phyloP scores from a whole-genome alignment of 306 rosid genomes.

The Castanea mollissima region DNA sequence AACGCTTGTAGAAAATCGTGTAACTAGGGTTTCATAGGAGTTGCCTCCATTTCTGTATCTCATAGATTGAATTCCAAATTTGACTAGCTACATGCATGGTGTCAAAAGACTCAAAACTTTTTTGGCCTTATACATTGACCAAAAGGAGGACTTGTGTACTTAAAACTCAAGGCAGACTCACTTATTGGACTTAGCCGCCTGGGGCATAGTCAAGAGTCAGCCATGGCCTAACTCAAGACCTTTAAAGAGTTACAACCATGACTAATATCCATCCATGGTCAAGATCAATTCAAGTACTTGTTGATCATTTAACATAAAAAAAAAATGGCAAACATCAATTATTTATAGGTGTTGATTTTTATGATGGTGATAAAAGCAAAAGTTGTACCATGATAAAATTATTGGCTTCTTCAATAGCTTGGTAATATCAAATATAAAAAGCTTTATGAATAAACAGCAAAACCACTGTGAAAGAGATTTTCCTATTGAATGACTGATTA shows the following conservation, averaged over 20 bases:
- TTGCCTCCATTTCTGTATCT: no score
- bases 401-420: no score
- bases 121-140: background rate
- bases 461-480: background rate
- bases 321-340: no score
- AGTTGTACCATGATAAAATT: no score
- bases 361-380: no score
- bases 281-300: no score
- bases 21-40: background rate
- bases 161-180: background rate
- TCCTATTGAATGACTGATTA: slow-evolving; percentile 2
- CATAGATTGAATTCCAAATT: background rate
- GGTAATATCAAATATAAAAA: no score
- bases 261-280: no score
- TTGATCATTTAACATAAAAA: no score
- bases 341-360: no score
- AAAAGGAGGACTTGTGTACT: background rate
- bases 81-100: background rate
- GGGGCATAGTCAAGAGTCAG: background rate
- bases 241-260: background rate
- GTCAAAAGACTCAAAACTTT: background rate
- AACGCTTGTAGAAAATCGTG: background rate
- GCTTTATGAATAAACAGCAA: no score
- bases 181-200: background rate
- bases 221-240: background rate